A percentile compares a stretch with the other conserved stretches of the same genome.
phyloP scores from a whole-genome alignment of 2,329 filamentous ascomycete species.

The Akanthomyces lecanii region DNA sequence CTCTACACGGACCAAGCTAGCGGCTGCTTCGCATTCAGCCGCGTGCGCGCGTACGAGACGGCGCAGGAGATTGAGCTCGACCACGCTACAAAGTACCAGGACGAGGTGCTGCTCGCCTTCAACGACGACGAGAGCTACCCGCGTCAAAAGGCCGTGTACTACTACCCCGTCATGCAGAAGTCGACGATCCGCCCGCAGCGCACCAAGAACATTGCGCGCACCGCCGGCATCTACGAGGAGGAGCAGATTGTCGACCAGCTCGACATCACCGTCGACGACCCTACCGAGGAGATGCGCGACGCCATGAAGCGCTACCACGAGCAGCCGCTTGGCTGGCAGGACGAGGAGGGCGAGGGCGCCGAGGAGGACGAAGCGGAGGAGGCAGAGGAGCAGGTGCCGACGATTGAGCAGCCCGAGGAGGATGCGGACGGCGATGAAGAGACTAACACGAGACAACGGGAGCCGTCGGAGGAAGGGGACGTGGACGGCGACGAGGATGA shows the following conservation, averaged over 20 bases:
- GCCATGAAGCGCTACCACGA: slow-evolving; percentile 50
- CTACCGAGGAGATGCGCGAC: slow-evolving; percentile 48
- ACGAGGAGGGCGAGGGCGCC: slow-evolving; percentile 35
- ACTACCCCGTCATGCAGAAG: slow-evolving; percentile 65
- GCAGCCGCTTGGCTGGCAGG: slow-evolving; percentile 47
- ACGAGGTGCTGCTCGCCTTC: slow-evolving; percentile 59
- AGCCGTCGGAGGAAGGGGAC: slow-evolving; percentile 34
- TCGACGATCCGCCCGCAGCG: slow-evolving; percentile 59
- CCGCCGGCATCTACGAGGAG: slow-evolving; percentile 43
- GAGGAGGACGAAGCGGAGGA: slow-evolving; percentile 27
- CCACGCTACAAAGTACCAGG: slow-evolving; percentile 57
- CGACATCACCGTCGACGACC: slow-evolving; percentile 52
- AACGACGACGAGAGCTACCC: slow-evolving; percentile 49
- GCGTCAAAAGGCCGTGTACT: slow-evolving; percentile 57
- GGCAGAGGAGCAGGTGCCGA: slow-evolving; percentile 27
- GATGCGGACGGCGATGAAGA: slow-evolving; percentile 26
- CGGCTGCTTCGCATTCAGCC: slow-evolving; percentile 57
- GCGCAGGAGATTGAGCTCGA: slow-evolving; percentile 53
- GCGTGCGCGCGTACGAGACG: slow-evolving; percentile 62
- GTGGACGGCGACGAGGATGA: slow-evolving; percentile 46
- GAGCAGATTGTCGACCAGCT: slow-evolving; percentile 53
- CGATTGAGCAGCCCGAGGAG: slow-evolving; percentile 2
- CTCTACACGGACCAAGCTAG: slow-evolving; percentile 51
- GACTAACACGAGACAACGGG: slow-evolving; percentile 24
- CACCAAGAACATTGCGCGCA: slow-evolving; percentile 58